Evolutionary conservation across 306 rosid species (phyloP), one percentile per base, ranked within the genome.

Genomic region (Prunus persica): DNA sequence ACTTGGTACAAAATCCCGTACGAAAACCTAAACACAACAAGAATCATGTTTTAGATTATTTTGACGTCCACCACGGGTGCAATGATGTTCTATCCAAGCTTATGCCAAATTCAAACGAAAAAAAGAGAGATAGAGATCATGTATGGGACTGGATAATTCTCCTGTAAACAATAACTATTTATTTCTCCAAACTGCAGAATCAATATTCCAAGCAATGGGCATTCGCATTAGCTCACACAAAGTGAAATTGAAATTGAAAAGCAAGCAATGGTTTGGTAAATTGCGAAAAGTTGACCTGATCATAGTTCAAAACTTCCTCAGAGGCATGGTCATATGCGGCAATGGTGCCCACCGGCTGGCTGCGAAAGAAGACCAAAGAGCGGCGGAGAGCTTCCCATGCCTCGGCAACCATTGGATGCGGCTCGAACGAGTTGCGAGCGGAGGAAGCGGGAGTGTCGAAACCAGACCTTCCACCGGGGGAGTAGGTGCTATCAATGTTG

Each of bases 1-100:
- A 83, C 97, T 90, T 28, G 97, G 97, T 70, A 93, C 97, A 79
- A 93, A 93, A 86, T 93, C 97, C 47, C 97, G 88, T 32, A 93
- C 97, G 74, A 93, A 93, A 69, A 93, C 97, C 97, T 93, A 69
- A 28, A 65, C n/a, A 69, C 43, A 61, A 32, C 5, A n/a, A 46
- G 10, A 69, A 58, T 24, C 20, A 46, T 18, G 7, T 66, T 20
- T 62, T 7, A 38, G 19, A 69, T 49, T 49, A 22, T 7, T 8
- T 15, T 49, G 20, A 49, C 62, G 20, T 60, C 24, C 54, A 54
- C 38, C 32, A 58, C 22, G n/a, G 16, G 27, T n/a, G 54, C 24
- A 56, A 56, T 10, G 10, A 24, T 56, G 1, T 60, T 60, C 13
- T 25, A 25, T 61, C 19, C 38, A 61, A 25, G 18, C 54, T 61